Conservation (phyloP, 805 yeast species). For the Candida takata region DNA sequence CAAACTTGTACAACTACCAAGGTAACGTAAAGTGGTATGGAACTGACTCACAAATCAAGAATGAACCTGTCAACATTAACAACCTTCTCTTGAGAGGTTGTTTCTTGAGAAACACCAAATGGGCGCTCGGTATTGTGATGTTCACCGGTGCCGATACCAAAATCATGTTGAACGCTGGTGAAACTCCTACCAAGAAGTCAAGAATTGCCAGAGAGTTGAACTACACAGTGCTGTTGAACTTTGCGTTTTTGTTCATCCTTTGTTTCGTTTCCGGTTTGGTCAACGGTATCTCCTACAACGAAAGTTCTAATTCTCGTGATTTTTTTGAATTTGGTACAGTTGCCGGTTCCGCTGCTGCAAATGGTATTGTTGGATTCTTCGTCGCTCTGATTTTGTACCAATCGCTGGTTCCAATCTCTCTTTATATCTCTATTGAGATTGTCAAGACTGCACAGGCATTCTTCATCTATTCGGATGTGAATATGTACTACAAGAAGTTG, state of each 20-base stretch:
- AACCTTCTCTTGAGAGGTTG: slow-evolving; percentile 71
- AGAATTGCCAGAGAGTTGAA: slow-evolving; percentile 69
- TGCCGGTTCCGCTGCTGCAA: slow-evolving; percentile 56
- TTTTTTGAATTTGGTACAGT: slow-evolving; percentile 64
- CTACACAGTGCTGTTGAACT: slow-evolving; percentile 61
- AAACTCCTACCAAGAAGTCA: slow-evolving; percentile 71
- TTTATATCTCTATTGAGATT: slow-evolving; percentile 76
- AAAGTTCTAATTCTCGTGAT: slow-evolving; percentile 43
- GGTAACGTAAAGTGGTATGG: slow-evolving; percentile 57
- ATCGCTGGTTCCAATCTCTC: slow-evolving; percentile 75
- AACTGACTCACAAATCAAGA: slow-evolving; percentile 28
- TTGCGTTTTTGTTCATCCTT: slow-evolving; percentile 51
- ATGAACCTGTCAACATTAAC: slow-evolving; percentile 65
- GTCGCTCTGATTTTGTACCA: slow-evolving; percentile 73
- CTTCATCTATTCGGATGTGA: slow-evolving; percentile 69
- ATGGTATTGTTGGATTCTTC: slow-evolving; percentile 67
- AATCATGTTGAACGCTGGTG: slow-evolving; percentile 75
- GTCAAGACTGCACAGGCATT: slow-evolving; percentile 78
- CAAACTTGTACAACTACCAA: slow-evolving; percentile 68
- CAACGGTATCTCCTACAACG: slow-evolving; percentile 58
- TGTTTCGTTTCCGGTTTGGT: slow-evolving; percentile 67
- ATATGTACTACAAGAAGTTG: slow-evolving; percentile 58
- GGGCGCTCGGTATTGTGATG: slow-evolving; percentile 72
- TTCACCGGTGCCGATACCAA: slow-evolving; percentile 78
- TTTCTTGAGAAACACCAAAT: slow-evolving; percentile 70